phyloP scores from a whole-genome alignment of 441 rosid species.

The Bocquillonia castaneifolia region DNA sequence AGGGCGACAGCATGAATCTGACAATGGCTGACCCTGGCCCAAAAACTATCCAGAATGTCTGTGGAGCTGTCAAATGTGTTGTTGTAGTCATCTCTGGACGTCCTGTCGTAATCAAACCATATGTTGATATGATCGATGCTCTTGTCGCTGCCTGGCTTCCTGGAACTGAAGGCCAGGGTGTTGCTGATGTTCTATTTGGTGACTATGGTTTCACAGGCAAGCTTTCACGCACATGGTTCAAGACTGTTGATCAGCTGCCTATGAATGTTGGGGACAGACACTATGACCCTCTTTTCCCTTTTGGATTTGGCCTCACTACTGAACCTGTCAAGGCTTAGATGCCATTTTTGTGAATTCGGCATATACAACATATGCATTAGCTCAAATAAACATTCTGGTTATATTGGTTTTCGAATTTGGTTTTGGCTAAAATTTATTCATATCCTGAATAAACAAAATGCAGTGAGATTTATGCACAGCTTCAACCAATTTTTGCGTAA shows the following conservation, averaged over 20 bases:
- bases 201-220: conserved; percentile 60
- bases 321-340: conserved; percentile 23
- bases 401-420: not conserved
- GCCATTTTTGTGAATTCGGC: conserved; percentile 5
- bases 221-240: conserved; percentile 62
- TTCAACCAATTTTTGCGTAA: not conserved
- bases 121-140: conserved; percentile 36
- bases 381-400: not conserved
- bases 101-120: conserved; percentile 50
- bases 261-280: conserved; percentile 60
- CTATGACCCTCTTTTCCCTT: conserved; percentile 66
- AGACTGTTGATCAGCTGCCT: conserved; percentile 61
- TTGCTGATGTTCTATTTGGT: conserved; percentile 61
- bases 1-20: conserved; percentile 48
- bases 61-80: conserved; percentile 46
- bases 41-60: conserved; percentile 44
- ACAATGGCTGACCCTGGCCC: conserved; percentile 53
- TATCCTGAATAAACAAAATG: not conserved
- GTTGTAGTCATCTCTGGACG: conserved; percentile 54
- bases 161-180: conserved; percentile 65
- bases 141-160: conserved; percentile 71
- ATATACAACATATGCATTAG: not conserved
- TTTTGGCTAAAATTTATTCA: not conserved
- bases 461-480: not conserved
- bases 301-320: conserved; percentile 53